Percentiles rank a stretch among this genome's conserved stretches.
These are phyloP conservation scores for Candida argentea DNA, from an alignment of 805 yeast species.

Conservation along the genomic window DNA sequence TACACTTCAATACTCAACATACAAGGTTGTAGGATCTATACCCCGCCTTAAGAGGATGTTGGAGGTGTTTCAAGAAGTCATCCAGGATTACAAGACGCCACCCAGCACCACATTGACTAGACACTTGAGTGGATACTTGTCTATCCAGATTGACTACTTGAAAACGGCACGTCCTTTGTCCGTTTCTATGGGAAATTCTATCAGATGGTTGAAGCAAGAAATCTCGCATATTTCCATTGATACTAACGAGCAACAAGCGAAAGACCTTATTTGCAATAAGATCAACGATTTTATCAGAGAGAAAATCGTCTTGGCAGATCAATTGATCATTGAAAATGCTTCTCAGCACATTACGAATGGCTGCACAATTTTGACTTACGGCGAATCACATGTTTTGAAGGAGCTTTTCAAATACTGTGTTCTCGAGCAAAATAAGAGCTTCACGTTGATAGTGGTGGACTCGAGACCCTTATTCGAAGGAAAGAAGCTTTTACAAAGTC, in stretches of 20 bases:
- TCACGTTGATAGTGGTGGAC: slow-evolving; percentile 81
- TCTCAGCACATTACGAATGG: slow-evolving; percentile 66
- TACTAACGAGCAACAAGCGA: slow-evolving; percentile 57
- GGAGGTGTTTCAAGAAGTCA: slow-evolving; percentile 71
- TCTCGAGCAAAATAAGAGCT: slow-evolving; percentile 47
- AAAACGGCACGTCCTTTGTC: slow-evolving; percentile 87
- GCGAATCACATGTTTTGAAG: slow-evolving; percentile 75
- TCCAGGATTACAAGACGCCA: slow-evolving; percentile 76
- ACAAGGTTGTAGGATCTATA: slow-evolving; percentile 82
- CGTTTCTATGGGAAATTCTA: slow-evolving; percentile 95
- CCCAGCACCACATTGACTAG: slow-evolving; percentile 76
- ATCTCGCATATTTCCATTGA: slow-evolving; percentile 77
- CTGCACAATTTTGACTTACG: slow-evolving; percentile 77
- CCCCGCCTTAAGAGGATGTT: slow-evolving; percentile 80
- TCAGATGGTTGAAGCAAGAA: slow-evolving; percentile 93
- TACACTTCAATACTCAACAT: slow-evolving; percentile 73
- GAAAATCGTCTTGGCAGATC: slow-evolving; percentile 73
- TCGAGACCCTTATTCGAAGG: slow-evolving; percentile 95
- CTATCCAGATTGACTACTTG: slow-evolving; percentile 87
- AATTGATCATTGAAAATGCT: slow-evolving; percentile 73
- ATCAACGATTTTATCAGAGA: slow-evolving; percentile 80
- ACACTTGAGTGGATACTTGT: slow-evolving; percentile 76
- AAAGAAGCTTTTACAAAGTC: slow-evolving; percentile 55
- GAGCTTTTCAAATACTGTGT: slow-evolving; percentile 63
- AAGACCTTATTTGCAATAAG: slow-evolving; percentile 46